phyloP scores from a whole-genome alignment of 352 stramenopile species.

The Globisporangium echinulatum region DNA sequence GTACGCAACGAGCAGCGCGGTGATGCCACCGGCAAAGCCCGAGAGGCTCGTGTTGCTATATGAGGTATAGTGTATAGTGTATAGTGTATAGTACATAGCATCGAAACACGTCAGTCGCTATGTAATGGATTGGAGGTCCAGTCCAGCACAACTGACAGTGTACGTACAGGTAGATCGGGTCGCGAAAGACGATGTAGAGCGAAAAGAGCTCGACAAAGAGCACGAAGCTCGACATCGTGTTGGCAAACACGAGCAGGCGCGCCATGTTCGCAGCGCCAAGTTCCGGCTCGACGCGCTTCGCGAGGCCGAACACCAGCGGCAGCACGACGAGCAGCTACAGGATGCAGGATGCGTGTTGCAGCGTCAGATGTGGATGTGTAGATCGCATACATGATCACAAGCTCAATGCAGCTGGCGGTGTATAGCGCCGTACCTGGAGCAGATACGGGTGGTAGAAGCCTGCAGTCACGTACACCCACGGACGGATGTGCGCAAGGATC shows the following conservation, averaged over 20 bases:
- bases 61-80: too few species aligned
- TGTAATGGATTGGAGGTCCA: too few species aligned
- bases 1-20: conserved; percentile 70
- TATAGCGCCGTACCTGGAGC: conserved; percentile 34
- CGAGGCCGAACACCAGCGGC: conserved; percentile 54
- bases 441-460: conserved; percentile 83
- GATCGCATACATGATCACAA: too few species aligned
- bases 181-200: conserved; percentile 78
- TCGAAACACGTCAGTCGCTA: too few species aligned
- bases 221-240: conserved; percentile 56
- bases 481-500: conserved; percentile 80
- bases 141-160: too few species aligned
- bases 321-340: conserved; percentile 60
- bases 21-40: conserved; percentile 72
- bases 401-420: not conserved
- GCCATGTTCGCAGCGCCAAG: conserved; percentile 55
- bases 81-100: too few species aligned
- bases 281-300: conserved; percentile 73
- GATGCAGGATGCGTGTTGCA: too few species aligned
- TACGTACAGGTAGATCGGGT: conserved; percentile 70
- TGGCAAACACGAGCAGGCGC: conserved; percentile 70
- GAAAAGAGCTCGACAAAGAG: conserved; percentile 78
- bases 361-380: not conserved
- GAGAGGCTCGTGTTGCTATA: conserved; percentile 63
- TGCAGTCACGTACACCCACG: conserved; percentile 81